Percentiles rank a stretch among this genome's conserved stretches.
Conservation (phyloP, 352 stramenopile genomes). For the Pythium folliculosum region DNA sequence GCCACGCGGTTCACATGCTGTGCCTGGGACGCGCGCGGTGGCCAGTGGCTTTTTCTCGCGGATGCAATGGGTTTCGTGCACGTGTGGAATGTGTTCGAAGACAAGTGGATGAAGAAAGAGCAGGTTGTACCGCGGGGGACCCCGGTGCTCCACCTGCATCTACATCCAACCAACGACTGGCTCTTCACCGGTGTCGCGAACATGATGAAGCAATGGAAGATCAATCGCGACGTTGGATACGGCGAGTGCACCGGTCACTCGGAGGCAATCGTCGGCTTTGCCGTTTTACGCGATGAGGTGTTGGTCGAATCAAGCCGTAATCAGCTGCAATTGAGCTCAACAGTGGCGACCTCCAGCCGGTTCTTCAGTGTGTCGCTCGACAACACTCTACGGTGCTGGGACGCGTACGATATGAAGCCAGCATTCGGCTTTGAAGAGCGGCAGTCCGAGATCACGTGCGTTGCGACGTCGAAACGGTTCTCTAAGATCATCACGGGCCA, state of each 20-base stretch:
- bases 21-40: conserved; percentile 50
- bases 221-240: conserved; percentile 67
- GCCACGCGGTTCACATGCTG: conserved; percentile 58
- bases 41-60: conserved; percentile 52
- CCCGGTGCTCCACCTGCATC: conserved; percentile 23
- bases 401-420: conserved; percentile 64
- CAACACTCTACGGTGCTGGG: conserved; percentile 76
- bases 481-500: conserved; percentile 65
- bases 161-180: conserved; percentile 35
- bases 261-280: conserved; percentile 50
- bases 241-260: conserved; percentile 51
- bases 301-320: conserved; percentile 3
- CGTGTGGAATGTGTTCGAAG: conserved; percentile 69
- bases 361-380: conserved; percentile 75
- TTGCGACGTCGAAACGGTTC: conserved; percentile 49
- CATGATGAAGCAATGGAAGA: conserved; percentile 60
- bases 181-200: conserved; percentile 44
- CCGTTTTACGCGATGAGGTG: conserved; percentile 37
- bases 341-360: conserved; percentile 30
- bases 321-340: background rate
- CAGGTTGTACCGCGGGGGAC: conserved; percentile 29
- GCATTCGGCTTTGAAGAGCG: conserved; percentile 69
- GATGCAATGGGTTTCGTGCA: conserved; percentile 53
- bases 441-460: conserved; percentile 64
- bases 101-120: conserved; percentile 54